Percentiles rank a stretch among this genome's conserved stretches.
These are phyloP conservation scores for Pseudopithomyces chartarum DNA, from an alignment of 2,329 filamentous ascomycete species.

Conservation along the genomic window DNA sequence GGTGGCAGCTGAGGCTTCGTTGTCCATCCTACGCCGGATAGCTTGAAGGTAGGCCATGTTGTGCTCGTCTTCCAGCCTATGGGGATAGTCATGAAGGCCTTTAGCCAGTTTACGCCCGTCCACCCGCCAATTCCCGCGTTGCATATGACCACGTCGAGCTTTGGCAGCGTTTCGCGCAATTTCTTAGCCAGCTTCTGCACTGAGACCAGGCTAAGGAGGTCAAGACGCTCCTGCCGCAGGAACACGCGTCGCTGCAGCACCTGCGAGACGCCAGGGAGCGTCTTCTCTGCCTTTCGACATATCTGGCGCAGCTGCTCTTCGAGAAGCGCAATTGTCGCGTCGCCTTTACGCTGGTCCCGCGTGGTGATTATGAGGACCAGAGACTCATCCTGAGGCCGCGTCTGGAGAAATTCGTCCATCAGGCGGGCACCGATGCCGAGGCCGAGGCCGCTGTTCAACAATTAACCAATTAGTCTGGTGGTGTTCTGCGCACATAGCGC, in stretches of 20 bases:
- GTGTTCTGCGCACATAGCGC: constrained; percentile 17
- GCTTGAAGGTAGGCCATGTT: constrained; percentile 81
- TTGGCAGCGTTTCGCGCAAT: constrained; percentile 64
- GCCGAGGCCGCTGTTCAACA: constrained; percentile 74
- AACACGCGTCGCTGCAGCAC: constrained; percentile 52
- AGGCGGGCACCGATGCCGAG: constrained; percentile 82
- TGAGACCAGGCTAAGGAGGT: constrained; percentile 61
- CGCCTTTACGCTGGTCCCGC: constrained; percentile 73
- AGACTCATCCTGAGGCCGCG: constrained; percentile 67
- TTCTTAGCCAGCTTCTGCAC: constrained; percentile 59
- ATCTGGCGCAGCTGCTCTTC: constrained; percentile 64
- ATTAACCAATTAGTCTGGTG: constrained; percentile 31
- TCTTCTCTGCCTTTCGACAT: constrained; percentile 41
- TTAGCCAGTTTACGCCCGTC: constrained; percentile 74
- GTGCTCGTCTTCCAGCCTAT: constrained; percentile 69
- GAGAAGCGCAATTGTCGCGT: constrained; percentile 70
- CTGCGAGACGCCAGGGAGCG: constrained; percentile 45
- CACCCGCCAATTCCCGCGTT: constrained; percentile 92
- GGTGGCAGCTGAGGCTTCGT: constrained; percentile 58
- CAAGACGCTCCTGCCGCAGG: constrained; percentile 62
- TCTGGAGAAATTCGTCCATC: constrained; percentile 84
- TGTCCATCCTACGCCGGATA: constrained; percentile 61
- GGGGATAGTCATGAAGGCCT: constrained; percentile 61
- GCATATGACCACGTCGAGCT: constrained; percentile 78
- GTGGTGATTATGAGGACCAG: constrained; percentile 85